These are phyloP conservation scores for Didymella pomorum DNA, from an alignment of 2,329 filamentous ascomycete genomes.

Conservation along the genomic window DNA sequence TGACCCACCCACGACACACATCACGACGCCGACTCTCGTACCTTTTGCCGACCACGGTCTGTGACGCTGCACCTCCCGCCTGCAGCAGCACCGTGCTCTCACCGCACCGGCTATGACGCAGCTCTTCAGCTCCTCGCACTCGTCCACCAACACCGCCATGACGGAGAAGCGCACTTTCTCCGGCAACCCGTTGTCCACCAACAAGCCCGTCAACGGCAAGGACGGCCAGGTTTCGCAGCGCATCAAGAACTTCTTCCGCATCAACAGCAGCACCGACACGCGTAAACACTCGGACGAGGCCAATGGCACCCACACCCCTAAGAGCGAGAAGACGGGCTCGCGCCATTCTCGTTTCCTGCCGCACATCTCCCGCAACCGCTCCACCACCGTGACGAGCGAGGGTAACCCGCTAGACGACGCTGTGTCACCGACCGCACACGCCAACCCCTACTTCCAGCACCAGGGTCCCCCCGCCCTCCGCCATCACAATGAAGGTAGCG, in stretches of 20 bases:
- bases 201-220: constrained; percentile 58
- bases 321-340: constrained; percentile 73
- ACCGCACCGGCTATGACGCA: constrained; percentile 50
- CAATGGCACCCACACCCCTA: constrained; percentile 52
- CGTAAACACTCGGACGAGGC: constrained; percentile 52
- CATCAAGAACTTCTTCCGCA: constrained; percentile 75
- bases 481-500: constrained; percentile 93
- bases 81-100: constrained; percentile 6
- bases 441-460: constrained; percentile 97
- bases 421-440: constrained; percentile 89
- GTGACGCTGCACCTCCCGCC: constrained; percentile 16
- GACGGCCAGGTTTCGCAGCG: constrained; percentile 67
- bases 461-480: constrained; percentile 92
- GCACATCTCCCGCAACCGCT: constrained; percentile 85
- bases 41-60: constrained; percentile 2
- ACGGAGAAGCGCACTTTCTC: constrained; percentile 60
- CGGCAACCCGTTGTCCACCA: constrained; percentile 55
- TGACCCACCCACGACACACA: constrained; percentile 38
- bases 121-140: constrained; percentile 52
- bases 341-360: constrained; percentile 90
- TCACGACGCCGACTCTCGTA: constrained; percentile 20
- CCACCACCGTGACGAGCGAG: constrained; percentile 90
- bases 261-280: constrained; percentile 63
- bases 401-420: constrained; percentile 88
- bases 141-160: constrained; percentile 48